A percentile compares a stretch with the other conserved stretches of the same genome.
Conservation (phyloP, 2,329 filamentous ascomycete genomes). For the Nemania serpens region DNA sequence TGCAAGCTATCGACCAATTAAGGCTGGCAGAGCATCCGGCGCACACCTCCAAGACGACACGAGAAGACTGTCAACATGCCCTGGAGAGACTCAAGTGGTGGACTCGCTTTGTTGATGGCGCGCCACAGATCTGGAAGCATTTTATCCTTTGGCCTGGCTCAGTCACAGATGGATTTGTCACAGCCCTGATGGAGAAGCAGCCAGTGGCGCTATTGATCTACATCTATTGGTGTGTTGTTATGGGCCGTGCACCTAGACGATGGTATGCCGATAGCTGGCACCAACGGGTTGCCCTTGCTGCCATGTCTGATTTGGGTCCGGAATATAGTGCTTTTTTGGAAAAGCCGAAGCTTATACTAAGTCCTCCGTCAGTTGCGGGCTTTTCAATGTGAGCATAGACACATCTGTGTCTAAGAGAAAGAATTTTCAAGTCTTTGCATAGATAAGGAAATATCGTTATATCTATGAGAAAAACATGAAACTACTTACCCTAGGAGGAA, state of each 20-base stretch:
- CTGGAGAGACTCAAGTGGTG: conserved; percentile 29
- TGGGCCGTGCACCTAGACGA: conserved; percentile 31
- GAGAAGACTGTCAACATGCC: conserved; percentile 25
- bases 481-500: too few species aligned
- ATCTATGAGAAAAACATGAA: too few species aligned
- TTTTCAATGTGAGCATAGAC: too few species aligned
- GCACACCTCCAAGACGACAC: conserved; percentile 13
- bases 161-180: conserved; percentile 30
- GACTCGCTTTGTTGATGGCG: conserved; percentile 20
- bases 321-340: conserved; percentile 16
- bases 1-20: conserved; percentile 9
- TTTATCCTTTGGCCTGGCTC: conserved; percentile 34
- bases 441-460: too few species aligned
- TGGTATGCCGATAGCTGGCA: conserved; percentile 36
- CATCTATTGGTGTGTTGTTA: conserved; percentile 35
- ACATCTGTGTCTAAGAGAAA: too few species aligned
- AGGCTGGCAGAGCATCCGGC: conserved; percentile 3
- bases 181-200: conserved; percentile 26
- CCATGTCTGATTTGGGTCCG: conserved; percentile 25
- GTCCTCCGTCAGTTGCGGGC: neutral
- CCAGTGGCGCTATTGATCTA: conserved; percentile 31
- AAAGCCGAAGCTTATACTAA: conserved; percentile 13
- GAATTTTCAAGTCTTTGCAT: too few species aligned
- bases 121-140: conserved; percentile 30
- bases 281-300: conserved; percentile 25